phyloP scores from a whole-genome alignment of 352 stramenopile genomes.

The Stramenopiles sp. region DNA sequence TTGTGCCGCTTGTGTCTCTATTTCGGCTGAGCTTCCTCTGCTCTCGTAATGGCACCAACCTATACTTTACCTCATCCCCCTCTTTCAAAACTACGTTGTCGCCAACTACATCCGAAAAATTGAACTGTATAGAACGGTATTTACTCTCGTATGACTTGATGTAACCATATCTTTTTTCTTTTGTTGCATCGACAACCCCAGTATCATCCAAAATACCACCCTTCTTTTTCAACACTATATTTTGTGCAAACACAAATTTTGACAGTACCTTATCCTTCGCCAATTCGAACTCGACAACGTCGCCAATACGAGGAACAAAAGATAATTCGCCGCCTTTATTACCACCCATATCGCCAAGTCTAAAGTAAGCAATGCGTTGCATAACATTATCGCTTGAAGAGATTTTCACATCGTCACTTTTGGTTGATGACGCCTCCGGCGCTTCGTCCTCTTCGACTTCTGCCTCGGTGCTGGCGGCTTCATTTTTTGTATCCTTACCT shows the following conservation, averaged over 20 bases:
- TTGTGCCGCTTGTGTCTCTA: background rate
- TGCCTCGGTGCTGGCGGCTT: background rate
- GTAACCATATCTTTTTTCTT: background rate
- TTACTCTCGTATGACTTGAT: background rate
- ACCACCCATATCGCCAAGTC: background rate
- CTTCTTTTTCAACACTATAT: background rate
- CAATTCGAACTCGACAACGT: slow-evolving; percentile 3
- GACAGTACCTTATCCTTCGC: background rate
- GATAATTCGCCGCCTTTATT: no score
- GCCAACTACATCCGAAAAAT: background rate
- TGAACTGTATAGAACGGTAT: background rate
- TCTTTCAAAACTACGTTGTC: background rate
- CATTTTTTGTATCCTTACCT: background rate
- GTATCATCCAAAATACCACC: background rate
- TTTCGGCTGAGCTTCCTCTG: background rate
- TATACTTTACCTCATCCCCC: background rate
- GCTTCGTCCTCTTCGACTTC: background rate
- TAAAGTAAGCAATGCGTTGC: background rate
- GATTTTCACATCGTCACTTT: no score
- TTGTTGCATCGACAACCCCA: background rate
- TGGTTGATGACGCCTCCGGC: no score
- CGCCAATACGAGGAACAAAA: slow-evolving; percentile 1
- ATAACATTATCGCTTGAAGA: no score
- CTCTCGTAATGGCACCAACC: background rate
- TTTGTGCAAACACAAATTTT: background rate